Conservation (phyloP, 2,329 filamentous ascomycete species). For the Mycosphaerelloides madeirae region DNA sequence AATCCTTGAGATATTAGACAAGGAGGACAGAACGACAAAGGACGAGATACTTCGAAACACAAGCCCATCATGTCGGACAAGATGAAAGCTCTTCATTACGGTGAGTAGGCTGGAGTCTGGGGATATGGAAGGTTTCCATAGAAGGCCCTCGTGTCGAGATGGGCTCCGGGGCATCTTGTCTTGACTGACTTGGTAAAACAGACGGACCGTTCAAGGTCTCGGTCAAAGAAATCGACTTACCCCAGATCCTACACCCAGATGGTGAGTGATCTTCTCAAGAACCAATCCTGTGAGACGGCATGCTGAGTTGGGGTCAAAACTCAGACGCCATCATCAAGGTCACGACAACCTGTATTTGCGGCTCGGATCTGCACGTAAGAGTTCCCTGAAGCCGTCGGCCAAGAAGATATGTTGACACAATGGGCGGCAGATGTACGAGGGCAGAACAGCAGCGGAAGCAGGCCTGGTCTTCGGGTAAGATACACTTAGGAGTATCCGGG, state of each 20-base stretch:
- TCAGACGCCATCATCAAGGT: slow-evolving; percentile 63
- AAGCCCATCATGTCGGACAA: slow-evolving; percentile 12
- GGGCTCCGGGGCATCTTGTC: neutral
- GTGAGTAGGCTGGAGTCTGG: slow-evolving; percentile 38
- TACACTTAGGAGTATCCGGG: neutral
- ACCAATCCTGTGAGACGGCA: no score
- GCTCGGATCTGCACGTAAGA: slow-evolving; percentile 31
- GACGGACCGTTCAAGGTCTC: slow-evolving; percentile 45
- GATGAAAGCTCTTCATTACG: slow-evolving; percentile 62
- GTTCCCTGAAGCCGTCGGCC: slow-evolving; percentile 48
- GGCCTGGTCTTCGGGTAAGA: slow-evolving; percentile 54
- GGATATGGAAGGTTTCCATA: slow-evolving; percentile 46
- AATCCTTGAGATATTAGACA: neutral
- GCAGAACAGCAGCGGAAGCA: slow-evolving; percentile 57
- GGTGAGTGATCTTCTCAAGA: no score
- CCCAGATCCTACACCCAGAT: slow-evolving; percentile 58
- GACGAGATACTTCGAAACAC: slow-evolving; percentile 58
- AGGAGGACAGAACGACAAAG: slow-evolving; percentile 41
- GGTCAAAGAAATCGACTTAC: slow-evolving; percentile 56
- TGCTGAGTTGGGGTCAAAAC: no score
- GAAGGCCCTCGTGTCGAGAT: no score
- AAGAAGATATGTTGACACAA: slow-evolving; percentile 11
- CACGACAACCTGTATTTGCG: slow-evolving; percentile 52
- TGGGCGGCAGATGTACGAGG: slow-evolving; percentile 58
- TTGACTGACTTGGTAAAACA: no score